Conservation (phyloP, 2,329 filamentous ascomycete species). For the Aspergillus brasiliensis region DNA sequence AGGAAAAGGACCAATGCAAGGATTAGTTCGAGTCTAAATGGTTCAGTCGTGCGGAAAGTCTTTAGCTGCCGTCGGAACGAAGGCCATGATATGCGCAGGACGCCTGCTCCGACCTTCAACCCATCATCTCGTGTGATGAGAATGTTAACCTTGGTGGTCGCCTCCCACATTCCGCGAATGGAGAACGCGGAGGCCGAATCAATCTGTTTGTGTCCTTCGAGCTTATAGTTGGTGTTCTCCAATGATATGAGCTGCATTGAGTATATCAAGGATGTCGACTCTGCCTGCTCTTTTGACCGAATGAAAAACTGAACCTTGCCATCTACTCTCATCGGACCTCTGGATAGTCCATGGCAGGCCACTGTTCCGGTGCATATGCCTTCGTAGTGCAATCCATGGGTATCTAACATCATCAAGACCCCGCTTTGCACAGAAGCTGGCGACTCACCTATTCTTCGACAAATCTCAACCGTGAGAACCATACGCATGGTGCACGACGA, state of each 20-base stretch:
- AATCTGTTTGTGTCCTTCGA: constrained; percentile 8
- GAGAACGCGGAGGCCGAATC: constrained; percentile 13
- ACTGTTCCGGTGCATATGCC: constrained; percentile 12
- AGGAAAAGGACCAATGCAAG: constrained; percentile 14
- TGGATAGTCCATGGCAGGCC: constrained; percentile 9
- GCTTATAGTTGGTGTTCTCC: constrained; percentile 9
- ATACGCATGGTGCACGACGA: constrained; percentile 10
- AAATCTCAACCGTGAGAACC: constrained; percentile 12
- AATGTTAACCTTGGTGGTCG: constrained; percentile 18
- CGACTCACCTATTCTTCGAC: background rate
- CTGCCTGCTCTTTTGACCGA: background rate
- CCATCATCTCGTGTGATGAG: constrained; percentile 9
- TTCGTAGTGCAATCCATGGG: background rate
- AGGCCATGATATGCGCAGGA: constrained; percentile 14
- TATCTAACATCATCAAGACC: background rate
- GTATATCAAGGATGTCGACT: constrained; percentile 12
- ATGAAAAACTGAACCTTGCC: constrained; percentile 10
- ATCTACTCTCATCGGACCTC: background rate
- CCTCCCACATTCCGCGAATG: constrained; percentile 16
- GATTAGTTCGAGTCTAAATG: background rate
- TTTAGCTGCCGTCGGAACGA: constrained; percentile 16
- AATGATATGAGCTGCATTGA: background rate
- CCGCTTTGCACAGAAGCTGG: too few species aligned
- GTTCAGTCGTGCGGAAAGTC: constrained; percentile 4
- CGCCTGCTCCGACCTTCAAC: constrained; percentile 11